Base-by-base conservation (phyloP, 1,284 basidiomycete species). In the Ustilago vetiveriae region DNA sequence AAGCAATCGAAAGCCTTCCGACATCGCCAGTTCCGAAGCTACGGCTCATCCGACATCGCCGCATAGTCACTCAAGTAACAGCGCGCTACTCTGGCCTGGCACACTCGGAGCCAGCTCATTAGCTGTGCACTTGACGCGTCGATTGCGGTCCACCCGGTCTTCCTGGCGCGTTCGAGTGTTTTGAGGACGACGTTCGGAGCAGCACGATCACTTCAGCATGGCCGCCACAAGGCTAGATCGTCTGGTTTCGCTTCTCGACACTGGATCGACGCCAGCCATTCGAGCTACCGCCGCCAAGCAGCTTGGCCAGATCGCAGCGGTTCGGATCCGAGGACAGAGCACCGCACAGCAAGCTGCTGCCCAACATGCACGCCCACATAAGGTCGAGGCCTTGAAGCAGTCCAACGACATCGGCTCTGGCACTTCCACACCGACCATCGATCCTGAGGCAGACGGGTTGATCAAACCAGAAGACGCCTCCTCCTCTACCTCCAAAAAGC, bases 231-330 rank as follows among this genome's bases (percentile, higher is more conserved):
- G 86, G 22, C 88, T 95, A 85, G 93, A 95, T 86, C 88, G 92
- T 82, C 89, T 95, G 84, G 89, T 95, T 76, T 87, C 91, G 80
- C 85, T 95, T 44, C 88, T 95, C 78, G 93, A 94, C 83, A 91
- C 91, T 39, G 94, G 93, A 43, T 93, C 92, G 26, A 92, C 91
- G 3, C 84, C 87, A 44, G 90, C 91, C 43, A 90, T 95, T 59
- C 88, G 92, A 78, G 88, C 88, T 65, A 94, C 93, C 16, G 93
- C 94, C 4, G 93, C 93, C 9, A 92, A 92, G 79, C 94, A 96
- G 82, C 87, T 96, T 38, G 94, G 92, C 2, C 91, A 94, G 76
- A 86, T 95, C 55, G 92, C 93, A 3, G 75, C 76, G 10, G 66
- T 71, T 21, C 76, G 67, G 88, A 89, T 75, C 87, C 87, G 74